phyloP scores from a whole-genome alignment of 2,329 filamentous ascomycete genomes.

The Botrytis deweyae region DNA sequence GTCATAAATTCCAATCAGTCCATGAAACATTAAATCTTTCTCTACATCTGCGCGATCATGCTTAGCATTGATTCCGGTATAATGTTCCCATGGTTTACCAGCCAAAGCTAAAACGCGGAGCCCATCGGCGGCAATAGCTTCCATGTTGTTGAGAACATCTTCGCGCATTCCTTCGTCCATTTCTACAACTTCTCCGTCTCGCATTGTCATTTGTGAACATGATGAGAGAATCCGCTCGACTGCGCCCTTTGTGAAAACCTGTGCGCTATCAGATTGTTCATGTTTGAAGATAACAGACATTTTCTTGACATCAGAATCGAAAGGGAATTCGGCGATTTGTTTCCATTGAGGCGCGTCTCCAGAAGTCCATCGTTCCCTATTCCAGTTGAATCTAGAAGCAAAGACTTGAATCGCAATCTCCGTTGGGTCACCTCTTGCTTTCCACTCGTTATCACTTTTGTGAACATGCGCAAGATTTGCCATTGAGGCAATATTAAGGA shows the following conservation, averaged over 20 bases:
- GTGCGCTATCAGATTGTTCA: constrained; percentile 39
- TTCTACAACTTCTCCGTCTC: constrained; percentile 44
- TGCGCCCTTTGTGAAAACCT: constrained; percentile 64
- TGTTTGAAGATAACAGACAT: constrained; percentile 69
- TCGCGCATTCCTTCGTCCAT: constrained; percentile 54
- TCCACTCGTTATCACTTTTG: constrained; percentile 54
- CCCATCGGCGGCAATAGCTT: constrained; percentile 62
- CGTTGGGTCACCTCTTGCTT: constrained; percentile 64
- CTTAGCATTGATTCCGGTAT: constrained; percentile 40
- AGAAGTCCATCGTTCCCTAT: constrained; percentile 51
- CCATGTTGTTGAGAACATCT: constrained; percentile 66
- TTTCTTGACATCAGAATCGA: constrained; percentile 72
- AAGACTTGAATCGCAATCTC: constrained; percentile 77
- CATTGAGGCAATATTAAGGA: constrained; percentile 62
- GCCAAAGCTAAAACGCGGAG: constrained; percentile 69
- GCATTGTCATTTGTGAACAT: constrained; percentile 52
- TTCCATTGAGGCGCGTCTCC: constrained; percentile 53
- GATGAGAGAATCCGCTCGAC: constrained; percentile 67
- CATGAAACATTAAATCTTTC: constrained; percentile 67
- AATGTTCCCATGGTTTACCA: constrained; percentile 41
- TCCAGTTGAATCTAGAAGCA: constrained; percentile 65
- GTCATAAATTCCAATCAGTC: constrained; percentile 60
- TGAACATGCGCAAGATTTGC: constrained; percentile 65
- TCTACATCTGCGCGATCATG: constrained; percentile 63
- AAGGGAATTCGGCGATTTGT: constrained; percentile 67